Evolutionary conservation across 495 filamentous ascomycete genomes (phyloP), one percentile per base, ranked within the genome.

Genomic region (Neurospora sp.): DNA sequence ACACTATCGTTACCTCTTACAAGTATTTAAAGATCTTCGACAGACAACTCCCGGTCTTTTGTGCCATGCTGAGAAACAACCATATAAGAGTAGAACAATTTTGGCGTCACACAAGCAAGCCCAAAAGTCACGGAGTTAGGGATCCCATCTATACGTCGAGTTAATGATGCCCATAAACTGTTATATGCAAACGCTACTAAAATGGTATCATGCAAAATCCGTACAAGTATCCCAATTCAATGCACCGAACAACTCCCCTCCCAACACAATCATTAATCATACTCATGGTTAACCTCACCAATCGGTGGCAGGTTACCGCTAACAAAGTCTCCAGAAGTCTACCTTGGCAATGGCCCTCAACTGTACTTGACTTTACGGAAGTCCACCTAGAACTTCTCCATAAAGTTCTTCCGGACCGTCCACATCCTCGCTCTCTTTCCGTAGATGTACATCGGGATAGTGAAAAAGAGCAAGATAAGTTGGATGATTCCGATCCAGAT

Each of bases 391-490:
- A 95, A 95, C 74, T 88, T 92, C 84, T 97, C 94, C 93, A 97
- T 95, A 72, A 97, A 82, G 74, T 91, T 93, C 86, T 88, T 92
- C 69, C 94, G 85, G 37, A 94, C 93, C 1, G 96, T 98, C 94
- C 95, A 97, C 94, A 97, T 97, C n/a, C 96, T 87, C 39, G 92
- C 89, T 69, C 94, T 86, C 86, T 99, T 98, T 62, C 96, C 96
- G 75, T 90, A 98, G 39, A 99, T 93, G 79, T 97, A 99, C 92
- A 99, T 93, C 4, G 96, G 96, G 70, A 97, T 93, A 8, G 94
- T 91, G 73, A 87, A 90, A 15, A 92, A 73, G 73, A 97, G 81
- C 73, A 89, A 87, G 48, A 89, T 90, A 10, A 98, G 80, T 82
- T 98, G 94, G 34, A 97, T 94, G 39, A 92, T 87, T n/a, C 94